These are phyloP conservation scores for Pueraria montana DNA, from an alignment of 306 rosid species.

Conservation along the genomic window DNA sequence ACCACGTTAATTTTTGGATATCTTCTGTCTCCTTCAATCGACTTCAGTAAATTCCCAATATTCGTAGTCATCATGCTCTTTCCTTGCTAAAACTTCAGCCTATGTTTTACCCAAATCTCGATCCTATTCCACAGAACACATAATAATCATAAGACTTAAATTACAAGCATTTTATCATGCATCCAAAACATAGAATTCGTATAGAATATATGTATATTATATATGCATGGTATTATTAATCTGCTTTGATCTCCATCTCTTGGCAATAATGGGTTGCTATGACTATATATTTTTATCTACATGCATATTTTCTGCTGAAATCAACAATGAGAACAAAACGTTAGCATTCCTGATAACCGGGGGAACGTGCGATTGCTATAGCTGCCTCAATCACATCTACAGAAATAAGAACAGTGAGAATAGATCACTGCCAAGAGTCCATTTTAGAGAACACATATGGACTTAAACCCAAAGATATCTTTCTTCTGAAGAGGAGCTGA, in stretches of 20 bases:
- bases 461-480: slow-evolving; percentile 63
- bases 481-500: slow-evolving; percentile 65
- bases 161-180: too few species aligned
- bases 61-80: neutral
- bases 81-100: neutral
- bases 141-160: neutral
- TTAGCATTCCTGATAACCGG: neutral
- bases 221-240: too few species aligned
- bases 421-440: slow-evolving; percentile 46
- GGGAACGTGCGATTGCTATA: neutral
- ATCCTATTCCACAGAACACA: neutral
- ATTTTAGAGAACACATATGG: slow-evolving; percentile 75
- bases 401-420: slow-evolving; percentile 45
- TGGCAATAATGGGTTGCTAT: too few species aligned
- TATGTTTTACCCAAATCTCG: neutral
- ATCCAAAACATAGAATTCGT: neutral
- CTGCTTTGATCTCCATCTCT: too few species aligned
- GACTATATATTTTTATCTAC: neutral
- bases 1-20: too few species aligned
- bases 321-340: neutral
- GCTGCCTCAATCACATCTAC: neutral
- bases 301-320: neutral
- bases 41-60: neutral
- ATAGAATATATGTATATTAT: neutral
- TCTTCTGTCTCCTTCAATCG: neutral